Evolutionary conservation across 2,329 filamentous ascomycete genomes (phyloP), one percentile per base, ranked within the genome.

Genomic region (Apiospora kogelbergensis): DNA sequence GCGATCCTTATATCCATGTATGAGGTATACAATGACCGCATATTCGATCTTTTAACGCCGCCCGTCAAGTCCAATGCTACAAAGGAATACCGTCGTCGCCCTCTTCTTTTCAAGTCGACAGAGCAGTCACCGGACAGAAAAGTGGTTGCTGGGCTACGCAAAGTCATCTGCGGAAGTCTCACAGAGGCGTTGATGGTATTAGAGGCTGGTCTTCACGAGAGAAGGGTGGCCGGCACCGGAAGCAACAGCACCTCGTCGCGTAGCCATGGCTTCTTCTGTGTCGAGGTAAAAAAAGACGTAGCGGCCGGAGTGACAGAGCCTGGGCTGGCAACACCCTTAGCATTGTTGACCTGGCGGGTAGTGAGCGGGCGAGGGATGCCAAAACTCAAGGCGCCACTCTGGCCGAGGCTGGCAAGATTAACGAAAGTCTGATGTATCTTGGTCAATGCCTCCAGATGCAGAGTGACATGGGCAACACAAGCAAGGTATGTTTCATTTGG

Each of bases 11-110:
- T 99, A 26, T 97, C 94, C 67, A 99, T 99, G 95, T 98, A 98
- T 80, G 96, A 99, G 80, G 95, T 99, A 1, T 98, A 99, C 83
- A 99, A 99, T 77, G 95, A 99, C 81, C 91, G 95, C 44, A 98
- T 99, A 73, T 98, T 97, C 78, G 96, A 99, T 76, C 89, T 99
- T 0, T 84, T 99, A 1, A 92, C 91, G 0, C 88, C 89, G 0
- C 86, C 88, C 2, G 81, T 84, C 26, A 87, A 87, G 71, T 85
- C 85, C 0, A 86, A 86, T 44, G 85, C 85, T 6, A 91, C 89
- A 2, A 94, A 93, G 74, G 91, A 93, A 69, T 85, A 86, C 72
- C 86, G 90, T 66, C 90, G 96, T n/a, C 89, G 95, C 37, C 90
- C 93, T 0, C 82, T 99, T 2, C 84, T 97, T 0, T 99, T 98